These are phyloP conservation scores for Coelastrella sp. DNA, from an alignment of 139 green algal genomes.

Conservation along the genomic window DNA sequence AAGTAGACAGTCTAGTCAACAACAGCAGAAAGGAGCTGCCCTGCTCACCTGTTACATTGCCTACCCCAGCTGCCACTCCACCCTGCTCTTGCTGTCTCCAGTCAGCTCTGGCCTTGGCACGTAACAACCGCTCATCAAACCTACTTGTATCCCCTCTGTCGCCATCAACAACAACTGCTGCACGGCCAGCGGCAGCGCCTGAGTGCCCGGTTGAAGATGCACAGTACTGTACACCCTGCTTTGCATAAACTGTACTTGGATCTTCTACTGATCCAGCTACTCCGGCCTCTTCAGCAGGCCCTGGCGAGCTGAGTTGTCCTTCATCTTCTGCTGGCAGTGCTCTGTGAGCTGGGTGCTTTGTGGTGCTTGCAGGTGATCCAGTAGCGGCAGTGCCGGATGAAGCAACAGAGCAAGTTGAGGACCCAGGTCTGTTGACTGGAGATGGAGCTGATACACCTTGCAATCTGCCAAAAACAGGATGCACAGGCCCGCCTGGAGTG, in stretches of 20 bases:
- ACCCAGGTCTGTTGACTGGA: not conserved
- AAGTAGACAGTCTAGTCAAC: no score
- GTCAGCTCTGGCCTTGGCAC: conserved; percentile 31
- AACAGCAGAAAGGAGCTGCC: not conserved
- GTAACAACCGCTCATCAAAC: conserved; percentile 35
- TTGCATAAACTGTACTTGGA: no score
- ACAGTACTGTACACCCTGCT: not conserved
- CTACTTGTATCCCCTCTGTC: not conserved
- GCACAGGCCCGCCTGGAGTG: not conserved
- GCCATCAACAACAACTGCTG: conserved; percentile 15
- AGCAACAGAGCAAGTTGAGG: not conserved
- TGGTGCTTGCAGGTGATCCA: not conserved
- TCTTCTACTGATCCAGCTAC: no score
- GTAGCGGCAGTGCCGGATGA: not conserved
- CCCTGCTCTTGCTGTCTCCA: conserved; percentile 32
- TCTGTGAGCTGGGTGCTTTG: not conserved
- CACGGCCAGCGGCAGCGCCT: conserved; percentile 18
- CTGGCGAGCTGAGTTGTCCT: no score
- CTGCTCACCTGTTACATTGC: not conserved
- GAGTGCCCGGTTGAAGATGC: not conserved
- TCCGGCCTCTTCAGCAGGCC: no score
- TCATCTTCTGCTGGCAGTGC: not conserved
- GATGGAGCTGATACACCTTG: not conserved
- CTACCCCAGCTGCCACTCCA: not conserved
- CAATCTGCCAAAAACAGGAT: not conserved